A percentile compares a stretch with the other conserved stretches of the same genome.
Conservation (phyloP, 164 flowering plant species). For the Aristolochia californica region DNA sequence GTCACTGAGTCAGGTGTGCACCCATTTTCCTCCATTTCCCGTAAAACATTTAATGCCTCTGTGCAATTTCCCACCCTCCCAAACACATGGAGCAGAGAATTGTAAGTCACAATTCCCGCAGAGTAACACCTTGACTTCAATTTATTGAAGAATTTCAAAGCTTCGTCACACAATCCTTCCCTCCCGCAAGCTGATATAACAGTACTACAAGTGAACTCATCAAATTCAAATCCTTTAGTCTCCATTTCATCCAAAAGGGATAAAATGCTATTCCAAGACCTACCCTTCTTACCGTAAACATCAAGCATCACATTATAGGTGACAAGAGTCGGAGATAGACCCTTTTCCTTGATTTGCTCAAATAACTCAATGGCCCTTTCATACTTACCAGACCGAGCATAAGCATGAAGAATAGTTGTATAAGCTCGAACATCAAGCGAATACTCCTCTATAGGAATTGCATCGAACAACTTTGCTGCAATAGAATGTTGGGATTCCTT, state of each 20-base stretch:
- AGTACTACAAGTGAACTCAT: constrained; percentile 89
- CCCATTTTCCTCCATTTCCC: constrained; percentile 77
- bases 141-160: constrained; percentile 47
- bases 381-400: constrained; percentile 49
- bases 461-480: constrained; percentile 59
- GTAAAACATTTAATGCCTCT: constrained; percentile 58
- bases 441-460: constrained; percentile 44
- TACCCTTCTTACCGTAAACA: constrained; percentile 87
- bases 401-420: constrained; percentile 63
- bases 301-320: constrained; percentile 86
- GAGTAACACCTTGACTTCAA: constrained; percentile 48
- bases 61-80: constrained; percentile 64
- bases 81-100: constrained; percentile 69
- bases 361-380: constrained; percentile 47
- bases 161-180: constrained; percentile 73
- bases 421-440: constrained; percentile 59
- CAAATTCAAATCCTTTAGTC: constrained; percentile 48
- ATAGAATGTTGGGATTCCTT: constrained; percentile 58
- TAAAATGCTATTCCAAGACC: constrained; percentile 62
- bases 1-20: constrained; percentile 70
- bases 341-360: constrained; percentile 40
- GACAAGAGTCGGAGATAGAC: constrained; percentile 55
- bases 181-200: constrained; percentile 87
- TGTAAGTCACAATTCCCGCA: constrained; percentile 71
- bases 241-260: constrained; percentile 67